These are phyloP conservation scores for Casuarina cunninghamiana DNA, from an alignment of 306 rosid genomes.

Conservation along the genomic window DNA sequence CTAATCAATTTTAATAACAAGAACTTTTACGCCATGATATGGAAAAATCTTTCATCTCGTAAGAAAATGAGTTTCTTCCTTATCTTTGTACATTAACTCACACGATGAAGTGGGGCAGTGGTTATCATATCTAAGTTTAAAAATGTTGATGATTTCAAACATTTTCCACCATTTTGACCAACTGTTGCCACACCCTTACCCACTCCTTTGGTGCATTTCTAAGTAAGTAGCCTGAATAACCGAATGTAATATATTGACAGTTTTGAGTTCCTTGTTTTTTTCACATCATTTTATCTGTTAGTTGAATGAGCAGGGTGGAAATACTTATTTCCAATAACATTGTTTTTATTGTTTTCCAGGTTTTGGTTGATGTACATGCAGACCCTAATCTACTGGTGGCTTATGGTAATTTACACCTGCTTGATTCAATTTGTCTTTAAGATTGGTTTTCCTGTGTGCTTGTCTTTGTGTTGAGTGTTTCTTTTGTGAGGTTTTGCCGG, in stretches of 20 bases:
- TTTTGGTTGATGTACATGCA: conserved; percentile 76
- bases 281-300: conserved; percentile 6
- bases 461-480: not conserved
- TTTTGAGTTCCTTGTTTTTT: not conserved
- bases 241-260: not conserved
- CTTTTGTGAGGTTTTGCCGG: not conserved
- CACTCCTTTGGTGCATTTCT: not conserved
- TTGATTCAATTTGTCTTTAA: conserved; percentile 8
- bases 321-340: conserved; percentile 12
- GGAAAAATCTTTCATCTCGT: not conserved
- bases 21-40: not conserved
- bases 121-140: too few species aligned
- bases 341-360: conserved; percentile 46
- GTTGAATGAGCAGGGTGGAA: conserved; percentile 1
- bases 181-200: not conserved
- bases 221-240: conserved; percentile 3
- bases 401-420: conserved; percentile 57
- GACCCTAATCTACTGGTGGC: conserved; percentile 88
- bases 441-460: conserved; percentile 13
- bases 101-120: not conserved
- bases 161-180: not conserved
- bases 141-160: not conserved
- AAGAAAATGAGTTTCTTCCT: not conserved
- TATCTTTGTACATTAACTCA: not conserved
- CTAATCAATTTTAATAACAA: not conserved